Conservation (phyloP, 495 filamentous ascomycete genomes). For the Chaetomium tenue region DNA sequence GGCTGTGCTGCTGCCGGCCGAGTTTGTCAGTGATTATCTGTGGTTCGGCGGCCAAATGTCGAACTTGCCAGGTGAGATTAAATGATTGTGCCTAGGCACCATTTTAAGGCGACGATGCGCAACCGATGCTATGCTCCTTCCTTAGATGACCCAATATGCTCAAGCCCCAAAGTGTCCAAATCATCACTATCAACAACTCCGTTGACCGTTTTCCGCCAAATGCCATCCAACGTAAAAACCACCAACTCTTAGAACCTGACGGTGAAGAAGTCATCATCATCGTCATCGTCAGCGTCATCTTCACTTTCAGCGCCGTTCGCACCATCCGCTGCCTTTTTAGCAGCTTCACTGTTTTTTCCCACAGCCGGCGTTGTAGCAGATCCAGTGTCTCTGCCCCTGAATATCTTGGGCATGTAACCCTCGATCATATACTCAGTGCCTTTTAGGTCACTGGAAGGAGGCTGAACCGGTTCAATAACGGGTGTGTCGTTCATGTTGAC, state of each 20-base stretch:
- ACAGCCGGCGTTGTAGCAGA: neutral
- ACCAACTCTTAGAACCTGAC: conserved; percentile 20
- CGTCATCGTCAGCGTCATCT: neutral
- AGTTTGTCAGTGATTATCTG: neutral
- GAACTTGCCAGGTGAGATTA: conserved; percentile 2
- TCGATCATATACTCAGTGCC: conserved; percentile 48
- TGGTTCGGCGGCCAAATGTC: neutral
- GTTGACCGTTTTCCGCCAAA: neutral
- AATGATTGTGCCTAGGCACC: neutral
- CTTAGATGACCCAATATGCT: too few relatives aligned
- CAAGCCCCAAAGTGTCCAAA: neutral
- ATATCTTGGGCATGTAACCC: conserved; percentile 43
- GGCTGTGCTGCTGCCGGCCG: neutral
- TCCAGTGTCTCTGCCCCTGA: conserved; percentile 15
- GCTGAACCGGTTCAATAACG: conserved; percentile 33
- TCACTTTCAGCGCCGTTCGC: conserved; percentile 5
- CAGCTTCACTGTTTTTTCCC: conserved; percentile 3
- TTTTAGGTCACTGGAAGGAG: conserved; percentile 17
- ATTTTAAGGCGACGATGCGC: neutral
- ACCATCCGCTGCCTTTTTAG: conserved; percentile 18
- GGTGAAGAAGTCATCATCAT: conserved; percentile 27
- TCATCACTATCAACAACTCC: neutral
- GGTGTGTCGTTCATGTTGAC: conserved; percentile 53
- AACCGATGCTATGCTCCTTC: neutral
- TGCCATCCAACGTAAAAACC: conserved; percentile 7